phyloP scores from a whole-genome alignment of 2,329 filamentous ascomycete genomes.

The Aspergillus carbonarius region DNA sequence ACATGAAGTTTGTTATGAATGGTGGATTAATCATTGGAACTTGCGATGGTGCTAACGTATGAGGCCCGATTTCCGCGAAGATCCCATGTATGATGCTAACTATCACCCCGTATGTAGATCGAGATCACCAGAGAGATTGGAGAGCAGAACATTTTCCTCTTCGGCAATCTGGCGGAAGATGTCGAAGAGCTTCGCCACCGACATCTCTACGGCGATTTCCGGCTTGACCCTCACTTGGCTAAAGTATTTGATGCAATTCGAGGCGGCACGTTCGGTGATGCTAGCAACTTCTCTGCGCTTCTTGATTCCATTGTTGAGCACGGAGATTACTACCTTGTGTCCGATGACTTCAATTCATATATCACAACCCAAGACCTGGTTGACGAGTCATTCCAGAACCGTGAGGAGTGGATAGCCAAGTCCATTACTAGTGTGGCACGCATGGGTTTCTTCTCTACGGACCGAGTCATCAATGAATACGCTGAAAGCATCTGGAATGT shows the following conservation, averaged over 20 bases:
- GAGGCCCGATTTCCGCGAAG: conserved; percentile 32
- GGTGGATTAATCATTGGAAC: conserved; percentile 97
- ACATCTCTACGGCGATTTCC: conserved; percentile 79
- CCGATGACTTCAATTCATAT: conserved; percentile 96
- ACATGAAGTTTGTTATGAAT: conserved; percentile 99
- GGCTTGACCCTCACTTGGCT: conserved; percentile 71
- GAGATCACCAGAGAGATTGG: conserved; percentile 97
- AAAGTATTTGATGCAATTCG: conserved; percentile 84
- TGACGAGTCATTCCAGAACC: conserved; percentile 86
- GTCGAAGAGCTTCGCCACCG: conserved; percentile 92
- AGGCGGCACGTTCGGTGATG: conserved; percentile 75
- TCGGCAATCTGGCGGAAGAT: conserved; percentile 92
- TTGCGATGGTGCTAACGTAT: conserved; percentile 93
- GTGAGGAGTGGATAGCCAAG: conserved; percentile 90
- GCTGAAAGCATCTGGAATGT: conserved; percentile 97
- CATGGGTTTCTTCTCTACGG: conserved; percentile 97
- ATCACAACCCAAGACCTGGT: conserved; percentile 86
- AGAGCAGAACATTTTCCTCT: conserved; percentile 97
- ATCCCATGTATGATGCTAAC: neutral
- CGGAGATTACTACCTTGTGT: conserved; percentile 96
- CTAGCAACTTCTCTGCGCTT: conserved; percentile 75
- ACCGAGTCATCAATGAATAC: conserved; percentile 96
- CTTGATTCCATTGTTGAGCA: conserved; percentile 85
- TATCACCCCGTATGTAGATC: conserved; percentile 57
- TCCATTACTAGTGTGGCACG: conserved; percentile 81